Conservation (phyloP, 148 eudicot species). For the Fallopia convolvulus region DNA sequence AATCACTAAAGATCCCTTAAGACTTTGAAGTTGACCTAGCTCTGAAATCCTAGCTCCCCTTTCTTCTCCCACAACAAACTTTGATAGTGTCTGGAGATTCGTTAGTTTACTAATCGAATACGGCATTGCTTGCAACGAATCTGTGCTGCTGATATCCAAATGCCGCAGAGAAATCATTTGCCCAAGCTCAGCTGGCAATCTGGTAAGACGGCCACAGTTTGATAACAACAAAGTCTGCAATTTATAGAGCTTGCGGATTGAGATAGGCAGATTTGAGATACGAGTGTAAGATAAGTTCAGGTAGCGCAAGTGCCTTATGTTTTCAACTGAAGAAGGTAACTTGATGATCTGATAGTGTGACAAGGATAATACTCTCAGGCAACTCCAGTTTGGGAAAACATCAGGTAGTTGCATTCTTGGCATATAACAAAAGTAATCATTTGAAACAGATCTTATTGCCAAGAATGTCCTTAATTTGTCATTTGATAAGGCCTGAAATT, state of each 20-base stretch:
- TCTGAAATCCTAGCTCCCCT: not conserved
- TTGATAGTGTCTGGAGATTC: constrained; percentile 11
- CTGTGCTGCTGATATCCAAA: not conserved
- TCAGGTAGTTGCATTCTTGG: not conserved
- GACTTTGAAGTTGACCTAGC: constrained; percentile 2
- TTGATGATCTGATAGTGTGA: not conserved
- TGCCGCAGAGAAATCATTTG: not conserved
- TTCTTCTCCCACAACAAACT: constrained; percentile 11
- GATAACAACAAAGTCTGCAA: constrained; percentile 7
- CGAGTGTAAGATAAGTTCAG: constrained; percentile 13
- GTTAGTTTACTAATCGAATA: constrained; percentile 1
- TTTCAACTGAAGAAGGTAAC: not conserved
- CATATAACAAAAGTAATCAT: not conserved
- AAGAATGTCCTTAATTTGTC: constrained; percentile 18
- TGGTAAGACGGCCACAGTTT: not conserved
- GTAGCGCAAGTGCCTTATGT: constrained; percentile 15
- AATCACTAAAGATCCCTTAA: constrained; percentile 14
- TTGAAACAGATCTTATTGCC: not conserved
- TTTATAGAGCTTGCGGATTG: constrained; percentile 12
- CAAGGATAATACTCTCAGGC: constrained; percentile 13
- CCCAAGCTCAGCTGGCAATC: not conserved
- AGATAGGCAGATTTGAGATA: constrained; percentile 5
- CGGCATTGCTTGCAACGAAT: constrained; percentile 16
- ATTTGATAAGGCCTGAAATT: not conserved
- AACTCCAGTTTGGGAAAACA: constrained; percentile 1